These are phyloP conservation scores for Moricandia moricandioides DNA, from an alignment of 345 rosid genomes.

Conservation along the genomic window DNA sequence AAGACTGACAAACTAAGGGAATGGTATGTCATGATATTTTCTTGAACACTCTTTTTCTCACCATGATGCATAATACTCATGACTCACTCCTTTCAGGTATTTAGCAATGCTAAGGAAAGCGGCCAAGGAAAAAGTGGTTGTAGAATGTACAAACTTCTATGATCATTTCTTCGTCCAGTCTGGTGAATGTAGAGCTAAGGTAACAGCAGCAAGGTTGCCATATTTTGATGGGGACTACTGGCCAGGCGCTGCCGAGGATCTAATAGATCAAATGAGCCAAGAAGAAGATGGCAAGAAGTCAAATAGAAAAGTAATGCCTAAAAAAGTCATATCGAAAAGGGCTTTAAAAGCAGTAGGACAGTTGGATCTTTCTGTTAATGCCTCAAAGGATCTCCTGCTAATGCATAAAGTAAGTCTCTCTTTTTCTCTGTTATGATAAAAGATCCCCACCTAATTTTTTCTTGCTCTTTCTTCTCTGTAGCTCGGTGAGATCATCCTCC, in stretches of 20 bases:
- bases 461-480: constrained; percentile 34
- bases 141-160: constrained; percentile 77
- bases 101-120: constrained; percentile 88
- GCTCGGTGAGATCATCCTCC: constrained; percentile 98
- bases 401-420: constrained; percentile 80
- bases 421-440: background rate
- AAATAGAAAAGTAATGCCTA: constrained; percentile 70
- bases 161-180: constrained; percentile 86
- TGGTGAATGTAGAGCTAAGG: constrained; percentile 88
- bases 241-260: constrained; percentile 99
- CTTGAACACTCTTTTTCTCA: background rate
- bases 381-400: constrained; percentile 89
- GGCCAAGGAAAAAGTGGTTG: constrained; percentile 77
- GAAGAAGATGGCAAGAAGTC: constrained; percentile 92
- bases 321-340: constrained; percentile 90
- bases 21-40: constrained; percentile 56
- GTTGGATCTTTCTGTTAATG: constrained; percentile 87
- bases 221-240: constrained; percentile 99
- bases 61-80: background rate
- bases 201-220: constrained; percentile 94
- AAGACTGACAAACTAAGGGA: constrained; percentile 95
- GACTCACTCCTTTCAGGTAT: constrained; percentile 58
- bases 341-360: constrained; percentile 95
- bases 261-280: constrained; percentile 86
- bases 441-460: background rate